Evolutionary conservation across 768 basidiomycete genomes (phyloP).

Genomic region (Sporobolomyces roseus): DNA sequence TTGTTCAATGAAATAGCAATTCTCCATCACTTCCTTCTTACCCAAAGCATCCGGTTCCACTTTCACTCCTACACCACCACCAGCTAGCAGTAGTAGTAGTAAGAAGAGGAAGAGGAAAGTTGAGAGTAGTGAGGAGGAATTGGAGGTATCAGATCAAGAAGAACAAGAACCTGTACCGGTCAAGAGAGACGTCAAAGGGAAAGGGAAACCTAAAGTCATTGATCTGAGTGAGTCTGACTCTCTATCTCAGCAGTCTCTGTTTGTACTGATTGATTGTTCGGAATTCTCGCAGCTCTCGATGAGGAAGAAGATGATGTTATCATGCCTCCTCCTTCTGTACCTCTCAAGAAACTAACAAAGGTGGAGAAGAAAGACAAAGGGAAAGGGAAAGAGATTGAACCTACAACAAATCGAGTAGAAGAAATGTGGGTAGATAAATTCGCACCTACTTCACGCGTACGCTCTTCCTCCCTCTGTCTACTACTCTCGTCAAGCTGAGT

Average conservation of each 20-base stretch:
- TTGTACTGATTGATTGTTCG: too few relatives aligned
- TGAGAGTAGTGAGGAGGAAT: neutral
- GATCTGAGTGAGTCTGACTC: neutral
- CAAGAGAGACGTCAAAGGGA: neutral
- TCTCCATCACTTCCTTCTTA: slow-evolving; percentile 33
- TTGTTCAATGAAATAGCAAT: slow-evolving; percentile 8
- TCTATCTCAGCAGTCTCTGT: neutral
- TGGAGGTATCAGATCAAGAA: neutral
- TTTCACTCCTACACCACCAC: neutral
- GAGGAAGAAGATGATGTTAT: neutral
- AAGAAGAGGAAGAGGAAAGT: slow-evolving; percentile 5
- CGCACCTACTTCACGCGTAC: neutral
- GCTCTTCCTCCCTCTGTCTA: neutral
- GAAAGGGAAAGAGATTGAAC: neutral
- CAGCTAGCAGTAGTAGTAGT: neutral
- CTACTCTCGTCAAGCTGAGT: neutral
- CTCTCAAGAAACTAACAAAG: neutral
- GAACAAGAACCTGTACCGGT: neutral
- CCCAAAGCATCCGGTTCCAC: neutral
- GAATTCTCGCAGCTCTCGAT: neutral
- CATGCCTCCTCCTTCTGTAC: slow-evolving; percentile 7
- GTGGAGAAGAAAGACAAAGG: neutral
- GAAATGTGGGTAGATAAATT: slow-evolving; percentile 41
- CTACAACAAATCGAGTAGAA: neutral
- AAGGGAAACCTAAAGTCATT: neutral